Evolutionary conservation across 495 filamentous ascomycete species (phyloP).

Genomic region (Aspergillus ostianus): DNA sequence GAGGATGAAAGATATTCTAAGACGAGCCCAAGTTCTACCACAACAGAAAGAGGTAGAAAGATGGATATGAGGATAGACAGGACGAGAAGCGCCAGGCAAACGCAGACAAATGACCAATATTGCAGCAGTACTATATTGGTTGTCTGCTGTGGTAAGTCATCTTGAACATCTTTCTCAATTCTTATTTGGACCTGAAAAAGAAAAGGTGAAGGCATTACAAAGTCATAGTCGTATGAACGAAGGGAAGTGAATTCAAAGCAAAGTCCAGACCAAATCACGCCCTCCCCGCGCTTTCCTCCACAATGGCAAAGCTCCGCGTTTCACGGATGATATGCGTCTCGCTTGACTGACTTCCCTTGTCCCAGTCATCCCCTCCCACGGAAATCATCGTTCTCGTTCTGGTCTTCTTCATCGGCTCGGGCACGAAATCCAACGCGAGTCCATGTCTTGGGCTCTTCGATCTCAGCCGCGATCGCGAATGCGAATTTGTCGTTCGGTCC

Average conservation of each 20-base stretch:
- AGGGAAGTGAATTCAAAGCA: background rate
- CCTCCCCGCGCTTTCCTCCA: background rate
- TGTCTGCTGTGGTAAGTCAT: too few species aligned
- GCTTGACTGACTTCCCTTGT: constrained; percentile 9
- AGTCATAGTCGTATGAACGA: too few species aligned
- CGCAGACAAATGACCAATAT: too few species aligned
- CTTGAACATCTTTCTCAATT: too few species aligned
- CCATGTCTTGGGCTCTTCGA: background rate
- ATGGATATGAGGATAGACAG: too few species aligned
- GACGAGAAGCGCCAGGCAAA: too few species aligned
- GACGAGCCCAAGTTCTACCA: too few species aligned
- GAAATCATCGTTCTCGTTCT: constrained; percentile 8
- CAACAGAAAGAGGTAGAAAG: too few species aligned
- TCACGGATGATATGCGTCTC: constrained; percentile 13
- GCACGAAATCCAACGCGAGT: constrained; percentile 1
- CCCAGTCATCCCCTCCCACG: constrained; percentile 1
- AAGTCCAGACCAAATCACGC: background rate
- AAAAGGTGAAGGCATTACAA: too few species aligned
- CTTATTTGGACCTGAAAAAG: too few species aligned
- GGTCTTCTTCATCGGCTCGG: background rate
- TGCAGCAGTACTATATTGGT: too few species aligned
- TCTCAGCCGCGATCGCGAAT: background rate
- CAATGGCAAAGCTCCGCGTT: background rate
- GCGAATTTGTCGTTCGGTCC: background rate
- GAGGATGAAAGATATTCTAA: too few species aligned